Percentiles rank a stretch among this genome's conserved stretches.
Evolutionary conservation across 345 rosid genomes (phyloP).

Genomic region (Odontarrhena argentea): DNA sequence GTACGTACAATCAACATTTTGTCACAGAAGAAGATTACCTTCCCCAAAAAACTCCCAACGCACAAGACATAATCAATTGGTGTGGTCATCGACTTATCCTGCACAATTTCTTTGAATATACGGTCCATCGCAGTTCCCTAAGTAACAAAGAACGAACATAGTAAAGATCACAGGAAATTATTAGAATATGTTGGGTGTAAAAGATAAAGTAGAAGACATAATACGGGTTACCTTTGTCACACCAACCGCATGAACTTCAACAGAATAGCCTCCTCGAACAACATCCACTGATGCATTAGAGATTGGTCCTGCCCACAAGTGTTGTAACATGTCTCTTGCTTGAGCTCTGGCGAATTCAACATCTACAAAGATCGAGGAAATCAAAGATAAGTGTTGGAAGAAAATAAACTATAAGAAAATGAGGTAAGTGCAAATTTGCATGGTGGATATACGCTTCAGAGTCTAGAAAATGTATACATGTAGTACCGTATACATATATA

Average conservation of each 20-base stretch:
- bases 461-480: too few relatives aligned
- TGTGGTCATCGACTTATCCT: slow-evolving; percentile 70
- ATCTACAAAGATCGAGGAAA: slow-evolving; percentile 50
- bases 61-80: slow-evolving; percentile 93
- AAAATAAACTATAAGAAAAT: neutral
- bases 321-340: slow-evolving; percentile 98
- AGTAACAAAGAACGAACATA: slow-evolving; percentile 29
- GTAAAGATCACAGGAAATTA: slow-evolving; percentile 2
- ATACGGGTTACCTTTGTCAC: slow-evolving; percentile 72
- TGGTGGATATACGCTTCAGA: neutral
- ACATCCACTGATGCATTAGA: slow-evolving; percentile 97
- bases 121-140: slow-evolving; percentile 96
- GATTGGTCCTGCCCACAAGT: slow-evolving; percentile 96
- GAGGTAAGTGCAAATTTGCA: neutral
- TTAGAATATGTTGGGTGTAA: neutral
- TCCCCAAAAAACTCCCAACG: slow-evolving; percentile 84
- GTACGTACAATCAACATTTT: neutral
- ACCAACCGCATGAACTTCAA: slow-evolving; percentile 95
- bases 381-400: slow-evolving; percentile 2
- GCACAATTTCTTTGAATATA: slow-evolving; percentile 83
- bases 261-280: slow-evolving; percentile 82
- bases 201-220: neutral
- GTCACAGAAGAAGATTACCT: slow-evolving; percentile 50
- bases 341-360: slow-evolving; percentile 91
- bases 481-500: neutral